Percentiles rank a stretch among this genome's conserved stretches.
Evolutionary conservation across 2,329 filamentous ascomycete species (phyloP).

Genomic region (Exophiala oligosperma): DNA sequence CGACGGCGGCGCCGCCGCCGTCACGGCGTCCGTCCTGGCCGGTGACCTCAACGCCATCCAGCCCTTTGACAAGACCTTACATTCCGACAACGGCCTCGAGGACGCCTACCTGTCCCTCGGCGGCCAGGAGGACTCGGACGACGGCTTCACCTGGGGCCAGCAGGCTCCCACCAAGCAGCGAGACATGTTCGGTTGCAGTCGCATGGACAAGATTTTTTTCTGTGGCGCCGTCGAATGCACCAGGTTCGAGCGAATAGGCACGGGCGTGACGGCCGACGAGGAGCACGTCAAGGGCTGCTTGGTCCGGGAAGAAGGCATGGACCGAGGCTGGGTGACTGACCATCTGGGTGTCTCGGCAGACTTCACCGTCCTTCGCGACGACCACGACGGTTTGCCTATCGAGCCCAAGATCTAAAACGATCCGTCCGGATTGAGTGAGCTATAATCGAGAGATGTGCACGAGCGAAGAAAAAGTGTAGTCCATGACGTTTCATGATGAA

Average conservation of each 20-base stretch:
- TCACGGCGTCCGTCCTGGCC: constrained; percentile 45
- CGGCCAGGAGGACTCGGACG: constrained; percentile 51
- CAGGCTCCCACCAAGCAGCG: constrained; percentile 46
- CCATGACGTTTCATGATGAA: too few relatives aligned
- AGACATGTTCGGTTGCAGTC: constrained; percentile 49
- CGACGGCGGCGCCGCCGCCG: neutral
- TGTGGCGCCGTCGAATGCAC: constrained; percentile 49
- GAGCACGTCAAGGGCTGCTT: constrained; percentile 24
- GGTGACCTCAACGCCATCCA: constrained; percentile 62
- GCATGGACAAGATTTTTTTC: constrained; percentile 58
- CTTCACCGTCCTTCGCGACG: constrained; percentile 16
- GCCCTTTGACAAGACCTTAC: constrained; percentile 52
- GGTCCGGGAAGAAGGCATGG: constrained; percentile 25
- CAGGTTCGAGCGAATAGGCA: constrained; percentile 51
- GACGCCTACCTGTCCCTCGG: constrained; percentile 57
- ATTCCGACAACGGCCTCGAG: constrained; percentile 49
- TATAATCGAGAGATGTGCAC: too few relatives aligned
- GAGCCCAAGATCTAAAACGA: constrained; percentile 8
- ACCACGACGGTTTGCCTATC: neutral
- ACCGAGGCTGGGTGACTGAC: constrained; percentile 30
- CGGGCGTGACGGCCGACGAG: constrained; percentile 42
- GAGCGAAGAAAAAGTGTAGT: too few relatives aligned
- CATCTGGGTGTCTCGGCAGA: constrained; percentile 27
- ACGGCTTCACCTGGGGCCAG: constrained; percentile 60
- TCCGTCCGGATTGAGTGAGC: too few relatives aligned